These are phyloP conservation scores for Leptodermis oblonga DNA, from an alignment of 257 asterid genomes.

Conservation along the genomic window DNA sequence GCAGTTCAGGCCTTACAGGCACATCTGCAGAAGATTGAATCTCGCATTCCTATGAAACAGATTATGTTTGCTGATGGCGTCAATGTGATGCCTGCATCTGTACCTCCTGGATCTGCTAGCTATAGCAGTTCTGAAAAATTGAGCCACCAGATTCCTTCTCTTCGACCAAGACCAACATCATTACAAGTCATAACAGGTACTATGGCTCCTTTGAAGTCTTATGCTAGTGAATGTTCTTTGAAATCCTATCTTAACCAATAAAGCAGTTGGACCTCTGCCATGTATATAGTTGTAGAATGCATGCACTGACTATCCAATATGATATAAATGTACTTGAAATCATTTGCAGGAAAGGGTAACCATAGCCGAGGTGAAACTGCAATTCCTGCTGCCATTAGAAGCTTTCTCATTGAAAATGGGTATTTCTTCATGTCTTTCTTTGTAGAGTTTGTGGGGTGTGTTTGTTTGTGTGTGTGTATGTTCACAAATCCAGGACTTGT, in stretches of 20 bases:
- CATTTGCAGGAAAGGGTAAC: constrained; percentile 67
- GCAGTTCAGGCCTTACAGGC: constrained; percentile 78
- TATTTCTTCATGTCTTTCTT: constrained; percentile 16
- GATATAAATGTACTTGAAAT: constrained; percentile 3
- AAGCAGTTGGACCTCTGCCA: neutral
- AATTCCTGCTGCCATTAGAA: constrained; percentile 67
- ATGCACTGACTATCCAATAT: neutral
- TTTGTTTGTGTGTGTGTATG: neutral
- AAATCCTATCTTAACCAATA: neutral
- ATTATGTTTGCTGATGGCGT: constrained; percentile 15
- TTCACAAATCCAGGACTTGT: too few relatives aligned
- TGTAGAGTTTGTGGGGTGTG: neutral
- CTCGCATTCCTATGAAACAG: constrained; percentile 30
- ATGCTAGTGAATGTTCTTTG: neutral
- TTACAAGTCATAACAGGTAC: constrained; percentile 93
- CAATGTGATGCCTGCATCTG: constrained; percentile 29
- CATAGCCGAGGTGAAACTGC: constrained; percentile 81
- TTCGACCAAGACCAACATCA: constrained; percentile 38
- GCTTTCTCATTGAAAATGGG: constrained; percentile 68
- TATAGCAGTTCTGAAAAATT: constrained; percentile 25
- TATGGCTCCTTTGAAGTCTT: constrained; percentile 3
- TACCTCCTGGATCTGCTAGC: constrained; percentile 24
- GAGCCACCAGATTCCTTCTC: constrained; percentile 28
- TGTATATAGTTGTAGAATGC: neutral
- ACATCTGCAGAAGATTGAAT: constrained; percentile 60